Evolutionary conservation across 225 moss, liverwort and hornwort genomes (phyloP).

Genomic region (Physcomitrellopsis africana): DNA sequence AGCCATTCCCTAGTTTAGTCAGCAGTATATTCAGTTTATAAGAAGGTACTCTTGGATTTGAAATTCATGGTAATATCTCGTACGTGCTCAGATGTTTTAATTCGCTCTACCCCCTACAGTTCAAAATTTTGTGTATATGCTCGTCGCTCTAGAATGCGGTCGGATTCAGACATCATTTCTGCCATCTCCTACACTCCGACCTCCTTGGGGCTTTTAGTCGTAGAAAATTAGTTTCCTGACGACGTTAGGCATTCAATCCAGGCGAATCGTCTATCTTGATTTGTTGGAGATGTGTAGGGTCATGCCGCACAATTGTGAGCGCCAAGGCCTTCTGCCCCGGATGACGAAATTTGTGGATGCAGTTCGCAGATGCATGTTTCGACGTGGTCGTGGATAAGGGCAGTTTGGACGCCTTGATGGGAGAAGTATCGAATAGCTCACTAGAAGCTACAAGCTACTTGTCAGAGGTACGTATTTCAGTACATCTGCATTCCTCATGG

Average conservation of each 20-base stretch:
- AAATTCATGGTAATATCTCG: too few species aligned
- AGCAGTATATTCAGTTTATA: too few species aligned
- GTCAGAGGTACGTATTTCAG: constrained; percentile 66
- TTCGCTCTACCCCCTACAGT: too few species aligned
- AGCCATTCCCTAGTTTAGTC: too few species aligned
- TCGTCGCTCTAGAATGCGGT: too few species aligned
- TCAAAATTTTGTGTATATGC: too few species aligned
- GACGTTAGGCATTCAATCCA: background rate
- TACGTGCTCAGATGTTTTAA: too few species aligned
- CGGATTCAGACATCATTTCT: background rate
- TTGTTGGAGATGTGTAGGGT: background rate
- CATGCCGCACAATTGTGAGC: background rate
- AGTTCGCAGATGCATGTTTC: constrained; percentile 76
- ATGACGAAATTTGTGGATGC: constrained; percentile 39
- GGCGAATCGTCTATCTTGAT: background rate
- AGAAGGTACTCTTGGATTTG: too few species aligned
- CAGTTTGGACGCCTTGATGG: constrained; percentile 78
- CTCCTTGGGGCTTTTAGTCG: background rate
- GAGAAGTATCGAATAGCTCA: constrained; percentile 51
- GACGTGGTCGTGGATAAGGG: constrained; percentile 88
- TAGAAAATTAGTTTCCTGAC: background rate
- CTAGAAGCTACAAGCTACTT: constrained; percentile 63
- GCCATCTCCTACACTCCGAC: background rate
- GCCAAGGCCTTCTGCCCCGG: background rate
- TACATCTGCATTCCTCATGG: too few species aligned